These are phyloP conservation scores for Aspergillus sp. DNA, from an alignment of 2,329 filamentous ascomycete species.

Conservation along the genomic window DNA sequence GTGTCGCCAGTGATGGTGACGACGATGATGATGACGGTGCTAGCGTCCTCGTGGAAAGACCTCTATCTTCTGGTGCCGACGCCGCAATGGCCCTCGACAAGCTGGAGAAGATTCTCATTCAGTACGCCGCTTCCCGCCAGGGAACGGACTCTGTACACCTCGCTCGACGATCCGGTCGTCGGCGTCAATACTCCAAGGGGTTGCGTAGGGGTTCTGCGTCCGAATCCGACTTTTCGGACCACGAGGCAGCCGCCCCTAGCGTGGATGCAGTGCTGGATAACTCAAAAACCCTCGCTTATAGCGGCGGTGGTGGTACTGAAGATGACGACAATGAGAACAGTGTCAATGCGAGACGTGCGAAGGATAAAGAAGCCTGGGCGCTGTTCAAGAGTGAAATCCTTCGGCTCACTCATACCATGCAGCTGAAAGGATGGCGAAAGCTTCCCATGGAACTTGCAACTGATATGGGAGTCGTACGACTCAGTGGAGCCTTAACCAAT, in stretches of 20 bases:
- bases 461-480: slow-evolving; percentile 49
- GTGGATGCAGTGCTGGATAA: slow-evolving; percentile 88
- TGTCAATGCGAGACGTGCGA: slow-evolving; percentile 55
- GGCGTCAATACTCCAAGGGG: slow-evolving; percentile 39
- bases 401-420: slow-evolving; percentile 82
- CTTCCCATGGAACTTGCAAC: slow-evolving; percentile 58
- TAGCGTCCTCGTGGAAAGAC: slow-evolving; percentile 35
- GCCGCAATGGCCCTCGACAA: slow-evolving; percentile 75
- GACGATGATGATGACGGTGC: slow-evolving; percentile 27
- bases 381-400: slow-evolving; percentile 90
- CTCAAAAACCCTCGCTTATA: slow-evolving; percentile 80
- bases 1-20: slow-evolving; percentile 39
- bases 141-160: slow-evolving; percentile 22
- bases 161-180: slow-evolving; percentile 28
- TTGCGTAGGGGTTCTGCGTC: slow-evolving; percentile 61
- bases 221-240: slow-evolving; percentile 81
- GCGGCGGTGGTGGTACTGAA: slow-evolving; percentile 57
- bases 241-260: slow-evolving; percentile 77
- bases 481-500: slow-evolving; percentile 90
- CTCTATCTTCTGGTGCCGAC: slow-evolving; percentile 63
- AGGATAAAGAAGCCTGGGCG: slow-evolving; percentile 77
- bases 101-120: slow-evolving; percentile 69
- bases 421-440: slow-evolving; percentile 86
- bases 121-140: slow-evolving; percentile 40
- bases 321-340: slow-evolving; percentile 46